Conservation (phyloP, 352 stramenopile genomes). For the Phytopythium cucurbitacearum region DNA sequence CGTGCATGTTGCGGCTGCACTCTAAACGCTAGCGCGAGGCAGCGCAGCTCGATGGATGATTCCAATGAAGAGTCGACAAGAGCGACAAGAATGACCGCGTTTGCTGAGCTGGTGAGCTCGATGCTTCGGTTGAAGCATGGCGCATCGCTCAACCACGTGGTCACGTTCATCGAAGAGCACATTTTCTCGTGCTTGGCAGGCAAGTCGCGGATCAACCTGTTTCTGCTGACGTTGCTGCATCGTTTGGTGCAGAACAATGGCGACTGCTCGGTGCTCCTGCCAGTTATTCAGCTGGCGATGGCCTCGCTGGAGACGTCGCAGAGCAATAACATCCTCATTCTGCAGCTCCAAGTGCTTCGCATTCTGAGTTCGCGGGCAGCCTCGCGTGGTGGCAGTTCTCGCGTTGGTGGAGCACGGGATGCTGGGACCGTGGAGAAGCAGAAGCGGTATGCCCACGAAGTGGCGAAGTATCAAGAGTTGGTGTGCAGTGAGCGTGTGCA, state of each 20-base stretch:
- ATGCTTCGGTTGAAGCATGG: constrained; percentile 22
- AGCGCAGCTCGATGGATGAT: not conserved
- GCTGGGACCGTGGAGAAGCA: not conserved
- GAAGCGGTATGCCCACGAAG: not conserved
- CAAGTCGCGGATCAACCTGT: constrained; percentile 42
- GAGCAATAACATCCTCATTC: constrained; percentile 31
- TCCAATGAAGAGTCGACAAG: not conserved
- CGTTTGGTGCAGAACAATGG: constrained; percentile 31
- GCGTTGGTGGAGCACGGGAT: no score
- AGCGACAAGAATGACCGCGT: constrained; percentile 23
- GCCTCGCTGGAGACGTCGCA: constrained; percentile 26
- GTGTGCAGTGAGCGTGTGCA: constrained; percentile 49
- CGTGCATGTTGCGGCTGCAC: constrained; percentile 47
- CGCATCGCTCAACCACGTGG: constrained; percentile 17
- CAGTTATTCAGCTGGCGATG: constrained; percentile 37
- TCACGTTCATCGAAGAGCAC: constrained; percentile 43
- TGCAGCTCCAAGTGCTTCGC: constrained; percentile 50
- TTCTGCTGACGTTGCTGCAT: constrained; percentile 48
- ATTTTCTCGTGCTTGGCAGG: constrained; percentile 33
- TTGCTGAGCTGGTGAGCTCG: constrained; percentile 43
- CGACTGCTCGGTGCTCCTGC: constrained; percentile 18
- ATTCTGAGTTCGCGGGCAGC: constrained; percentile 31
- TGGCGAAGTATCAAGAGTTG: constrained; percentile 17
- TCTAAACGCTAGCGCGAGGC: not conserved
- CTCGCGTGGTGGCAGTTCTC: no score